Percentiles rank a stretch among this genome's conserved stretches.
Evolutionary conservation across 2,329 filamentous ascomycete species (phyloP).

Genomic region (Fonsecaea pedrosoi): DNA sequence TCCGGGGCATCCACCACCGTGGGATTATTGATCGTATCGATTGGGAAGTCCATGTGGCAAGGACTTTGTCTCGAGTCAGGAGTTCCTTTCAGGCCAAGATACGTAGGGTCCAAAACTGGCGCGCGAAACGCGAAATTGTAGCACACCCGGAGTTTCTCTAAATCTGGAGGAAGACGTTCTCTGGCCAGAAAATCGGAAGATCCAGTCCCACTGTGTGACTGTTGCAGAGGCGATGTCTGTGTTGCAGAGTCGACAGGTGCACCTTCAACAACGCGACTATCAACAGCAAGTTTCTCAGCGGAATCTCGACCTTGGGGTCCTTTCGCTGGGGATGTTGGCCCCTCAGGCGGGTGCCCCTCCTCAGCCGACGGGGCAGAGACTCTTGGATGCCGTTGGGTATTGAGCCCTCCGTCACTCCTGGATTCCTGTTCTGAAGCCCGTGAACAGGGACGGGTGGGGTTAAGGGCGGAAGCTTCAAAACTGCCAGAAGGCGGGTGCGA

Average conservation of each 20-base stretch:
- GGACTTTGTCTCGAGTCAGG: neutral
- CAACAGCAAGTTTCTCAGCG: neutral
- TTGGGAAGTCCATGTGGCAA: slow-evolving; percentile 12
- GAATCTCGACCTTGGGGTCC: neutral
- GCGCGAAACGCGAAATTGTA: neutral
- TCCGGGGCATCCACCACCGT: neutral
- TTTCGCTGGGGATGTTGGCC: neutral
- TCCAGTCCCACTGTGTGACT: neutral
- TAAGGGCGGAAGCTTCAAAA: neutral
- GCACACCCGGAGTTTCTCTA: neutral
- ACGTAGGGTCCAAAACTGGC: neutral
- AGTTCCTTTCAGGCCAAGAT: neutral
- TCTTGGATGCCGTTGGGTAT: neutral
- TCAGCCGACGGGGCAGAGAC: neutral
- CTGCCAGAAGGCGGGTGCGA: neutral
- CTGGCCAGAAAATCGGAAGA: neutral
- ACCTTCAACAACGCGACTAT: neutral
- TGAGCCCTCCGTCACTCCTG: neutral
- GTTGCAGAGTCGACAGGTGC: neutral
- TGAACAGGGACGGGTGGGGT: neutral
- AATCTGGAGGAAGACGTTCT: neutral
- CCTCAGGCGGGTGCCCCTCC: neutral
- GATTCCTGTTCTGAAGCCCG: neutral
- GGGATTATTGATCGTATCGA: neutral
- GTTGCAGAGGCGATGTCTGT: neutral